Evolutionary conservation across 1,284 basidiomycete genomes (phyloP).

Genomic region (Ganoderma multipileum): DNA sequence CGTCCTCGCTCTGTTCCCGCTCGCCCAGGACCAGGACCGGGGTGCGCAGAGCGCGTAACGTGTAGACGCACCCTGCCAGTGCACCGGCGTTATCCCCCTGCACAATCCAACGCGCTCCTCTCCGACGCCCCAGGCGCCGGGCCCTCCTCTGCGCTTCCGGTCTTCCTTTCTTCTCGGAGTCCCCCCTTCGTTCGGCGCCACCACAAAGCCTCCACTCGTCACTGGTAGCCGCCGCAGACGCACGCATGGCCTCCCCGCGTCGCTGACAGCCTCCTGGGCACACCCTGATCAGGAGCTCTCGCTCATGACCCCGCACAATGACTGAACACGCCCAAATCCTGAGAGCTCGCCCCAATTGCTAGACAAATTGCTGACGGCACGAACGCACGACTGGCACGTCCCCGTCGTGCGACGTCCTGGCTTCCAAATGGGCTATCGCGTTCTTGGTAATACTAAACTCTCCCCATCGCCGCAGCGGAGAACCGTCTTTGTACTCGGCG

Average conservation of each 20-base stretch:
- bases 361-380: constrained; percentile 23
- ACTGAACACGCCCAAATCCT: not conserved
- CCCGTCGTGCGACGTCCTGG: constrained; percentile 2
- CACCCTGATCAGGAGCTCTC: not conserved
- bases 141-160: not conserved
- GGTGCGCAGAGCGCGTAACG: not conserved
- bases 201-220: not conserved
- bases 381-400: constrained; percentile 3
- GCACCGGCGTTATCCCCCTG: constrained; percentile 11
- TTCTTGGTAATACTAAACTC: constrained; percentile 22
- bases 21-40: not conserved
- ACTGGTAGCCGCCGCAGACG: not conserved
- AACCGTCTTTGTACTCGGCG: constrained; percentile 26
- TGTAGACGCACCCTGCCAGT: not conserved
- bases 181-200: constrained; percentile 4
- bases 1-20: not conserved
- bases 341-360: not conserved
- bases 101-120: constrained; percentile 7
- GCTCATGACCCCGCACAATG: constrained; percentile 1
- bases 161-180: constrained; percentile 7
- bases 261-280: constrained; percentile 1
- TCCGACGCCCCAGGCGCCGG: constrained; percentile 9
- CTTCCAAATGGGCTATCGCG: constrained; percentile 20
- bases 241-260: not conserved
- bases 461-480: constrained; percentile 28